phyloP scores from a whole-genome alignment of 1,284 basidiomycete genomes.

The Trichosporon sp. region DNA sequence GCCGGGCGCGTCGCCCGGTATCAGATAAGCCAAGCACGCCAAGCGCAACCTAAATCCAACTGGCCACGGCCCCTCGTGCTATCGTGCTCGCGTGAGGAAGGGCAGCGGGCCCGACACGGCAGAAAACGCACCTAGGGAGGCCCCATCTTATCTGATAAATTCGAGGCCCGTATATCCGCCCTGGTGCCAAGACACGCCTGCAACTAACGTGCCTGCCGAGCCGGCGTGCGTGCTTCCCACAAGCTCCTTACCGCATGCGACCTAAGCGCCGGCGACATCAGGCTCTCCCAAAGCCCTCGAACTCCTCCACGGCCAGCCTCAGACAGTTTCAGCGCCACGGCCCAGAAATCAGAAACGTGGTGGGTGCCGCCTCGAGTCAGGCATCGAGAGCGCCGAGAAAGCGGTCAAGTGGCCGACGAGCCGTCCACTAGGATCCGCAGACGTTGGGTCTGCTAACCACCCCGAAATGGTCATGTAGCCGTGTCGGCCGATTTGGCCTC shows the following conservation, averaged over 20 bases:
- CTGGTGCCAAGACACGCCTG: background rate
- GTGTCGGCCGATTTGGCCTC: background rate
- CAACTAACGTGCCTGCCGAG: background rate
- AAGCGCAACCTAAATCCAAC: background rate
- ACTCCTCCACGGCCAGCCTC: too few relatives aligned
- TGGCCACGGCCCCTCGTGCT: background rate
- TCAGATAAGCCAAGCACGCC: background rate
- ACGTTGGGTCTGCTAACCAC: background rate
- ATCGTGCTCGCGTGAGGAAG: background rate
- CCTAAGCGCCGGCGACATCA: background rate
- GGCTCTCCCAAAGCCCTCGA: too few relatives aligned
- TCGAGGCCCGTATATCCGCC: background rate
- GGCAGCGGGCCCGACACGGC: too few relatives aligned
- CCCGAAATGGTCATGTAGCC: background rate
- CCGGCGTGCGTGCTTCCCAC: background rate
- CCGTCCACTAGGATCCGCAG: background rate
- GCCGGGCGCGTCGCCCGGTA: background rate
- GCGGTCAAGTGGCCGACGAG: background rate
- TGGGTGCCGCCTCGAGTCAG: background rate
- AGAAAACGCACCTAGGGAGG: background rate
- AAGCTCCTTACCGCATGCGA: too few relatives aligned
- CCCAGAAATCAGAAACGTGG: too few relatives aligned
- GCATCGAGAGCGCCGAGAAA: background rate
- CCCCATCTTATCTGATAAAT: background rate
- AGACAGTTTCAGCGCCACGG: too few relatives aligned